Evolutionary conservation across 2,329 filamentous ascomycete species (phyloP), one percentile per base, ranked within the genome.

Genomic region (Aquanectria penicillioides): DNA sequence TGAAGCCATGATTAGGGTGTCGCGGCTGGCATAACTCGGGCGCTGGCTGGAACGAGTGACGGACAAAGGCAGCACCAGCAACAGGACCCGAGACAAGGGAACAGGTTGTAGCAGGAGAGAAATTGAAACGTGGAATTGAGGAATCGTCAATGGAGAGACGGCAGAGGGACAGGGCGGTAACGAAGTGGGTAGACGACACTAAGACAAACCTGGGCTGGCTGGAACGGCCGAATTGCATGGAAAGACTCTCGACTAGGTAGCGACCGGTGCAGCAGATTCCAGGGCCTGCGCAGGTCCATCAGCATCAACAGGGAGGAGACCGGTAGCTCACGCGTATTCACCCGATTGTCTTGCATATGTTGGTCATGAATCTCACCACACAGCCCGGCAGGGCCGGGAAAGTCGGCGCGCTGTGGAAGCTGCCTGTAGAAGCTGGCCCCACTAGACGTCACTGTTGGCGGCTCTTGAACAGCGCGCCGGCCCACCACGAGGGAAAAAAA

Each of bases 1-100:
- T 25, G 62, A 55, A 49, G 65, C 63, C 72, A 76, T 77, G 57
- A 60, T 33, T 52, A 26, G 34, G 25, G 29, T 41, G 20, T 20
- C 48, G 12, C 23, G 12, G 17, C 6, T 43, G 17, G 22, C 49
- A 48, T 48, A 33, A 57, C 53, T 50, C 51, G 57, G 25, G 23
- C 48, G 28, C 28, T 18, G 23, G 22, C 43, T 22, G 34, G 15
- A 41, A 33, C 6, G 25, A 37, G n/a, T n/a, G n/a, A n/a, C 38
- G 44, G 41, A 48, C 29, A 53, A 34, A 31, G 11, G 18, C 48
- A 25, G 18, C 17, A 40, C 15, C 38, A 17, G 29, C n/a, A 25
- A 26, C 20, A 50, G 18, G n/a, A 23, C 3, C 18, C n/a, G 37
- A 31, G 23, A 40, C 40, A 43, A 41, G 15, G 33, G 22, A 56